Evolutionary conservation across 495 filamentous ascomycete genomes (phyloP).

Genomic region (Extremus antarcticus): DNA sequence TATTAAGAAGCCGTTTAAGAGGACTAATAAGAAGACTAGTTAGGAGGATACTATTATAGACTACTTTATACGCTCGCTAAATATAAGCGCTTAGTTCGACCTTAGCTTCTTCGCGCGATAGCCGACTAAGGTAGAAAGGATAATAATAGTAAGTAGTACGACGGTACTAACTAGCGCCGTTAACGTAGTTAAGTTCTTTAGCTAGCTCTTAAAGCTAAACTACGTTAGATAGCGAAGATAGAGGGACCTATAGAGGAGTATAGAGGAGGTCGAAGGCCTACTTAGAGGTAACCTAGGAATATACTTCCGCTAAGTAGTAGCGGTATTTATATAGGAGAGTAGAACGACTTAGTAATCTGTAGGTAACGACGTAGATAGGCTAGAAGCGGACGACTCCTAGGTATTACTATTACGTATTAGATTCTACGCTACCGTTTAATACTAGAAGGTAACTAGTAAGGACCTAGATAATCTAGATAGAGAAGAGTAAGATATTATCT

Average conservation of each 20-base stretch:
- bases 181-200: neutral
- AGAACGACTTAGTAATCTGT: neutral
- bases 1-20: neutral
- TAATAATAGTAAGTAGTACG: neutral
- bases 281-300: neutral
- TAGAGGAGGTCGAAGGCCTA: neutral
- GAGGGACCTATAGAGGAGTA: neutral
- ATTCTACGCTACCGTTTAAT: neutral
- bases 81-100: neutral
- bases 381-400: neutral
- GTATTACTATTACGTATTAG: neutral
- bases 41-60: neutral
- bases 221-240: neutral
- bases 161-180: neutral
- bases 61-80: neutral
- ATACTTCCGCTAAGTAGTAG: neutral
- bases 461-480: too few species aligned
- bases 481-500: too few species aligned
- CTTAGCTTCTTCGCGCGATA: neutral
- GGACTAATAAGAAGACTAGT: neutral
- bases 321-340: neutral
- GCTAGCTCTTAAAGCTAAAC: constrained; percentile 1
- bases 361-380: neutral
- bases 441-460: too few species aligned
- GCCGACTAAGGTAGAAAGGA: neutral